These are phyloP conservation scores for Aspergillus amoenus DNA, from an alignment of 2,329 filamentous ascomycete species.

Conservation along the genomic window DNA sequence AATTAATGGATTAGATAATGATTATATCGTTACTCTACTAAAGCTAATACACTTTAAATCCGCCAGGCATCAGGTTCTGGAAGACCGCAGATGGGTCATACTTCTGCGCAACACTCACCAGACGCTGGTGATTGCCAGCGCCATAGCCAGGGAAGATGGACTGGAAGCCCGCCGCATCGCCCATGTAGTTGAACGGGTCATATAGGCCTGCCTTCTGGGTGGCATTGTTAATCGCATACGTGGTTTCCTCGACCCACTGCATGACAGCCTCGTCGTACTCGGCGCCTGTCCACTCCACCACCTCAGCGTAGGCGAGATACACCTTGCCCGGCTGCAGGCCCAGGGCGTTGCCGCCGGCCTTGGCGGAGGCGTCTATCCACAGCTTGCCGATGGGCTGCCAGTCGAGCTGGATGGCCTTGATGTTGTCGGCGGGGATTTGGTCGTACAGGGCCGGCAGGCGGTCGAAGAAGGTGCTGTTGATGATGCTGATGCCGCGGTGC, in stretches of 20 bases:
- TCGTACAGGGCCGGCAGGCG: conserved; percentile 41
- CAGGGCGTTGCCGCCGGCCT: conserved; percentile 27
- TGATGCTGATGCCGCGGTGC: conserved; percentile 36
- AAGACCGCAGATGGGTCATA: conserved; percentile 41
- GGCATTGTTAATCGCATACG: conserved; percentile 29
- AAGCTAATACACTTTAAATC: conserved; percentile 36
- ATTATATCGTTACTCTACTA: no score
- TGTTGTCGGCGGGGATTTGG: conserved; percentile 32
- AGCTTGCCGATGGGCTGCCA: conserved; percentile 37
- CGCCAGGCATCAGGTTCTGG: conserved; percentile 38
- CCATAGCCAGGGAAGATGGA: conserved; percentile 37
- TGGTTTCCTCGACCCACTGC: conserved; percentile 33
- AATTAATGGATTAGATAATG: no score
- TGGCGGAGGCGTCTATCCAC: conserved; percentile 34
- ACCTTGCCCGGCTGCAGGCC: conserved; percentile 32
- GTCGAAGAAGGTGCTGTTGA: conserved; percentile 41
- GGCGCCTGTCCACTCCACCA: conserved; percentile 35
- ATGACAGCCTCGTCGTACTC: conserved; percentile 30
- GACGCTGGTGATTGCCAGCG: conserved; percentile 27
- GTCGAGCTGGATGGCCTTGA: conserved; percentile 44
- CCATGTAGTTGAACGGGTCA: conserved; percentile 37
- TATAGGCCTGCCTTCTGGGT: conserved; percentile 26
- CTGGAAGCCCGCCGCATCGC: conserved; percentile 38
- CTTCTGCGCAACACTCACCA: conserved; percentile 32
- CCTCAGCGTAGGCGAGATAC: conserved; percentile 42